Evolutionary conservation across 108 stramenopile species (phyloP), one percentile per base, ranked within the genome.

Genomic region (Aurantiochytrium sp.): DNA sequence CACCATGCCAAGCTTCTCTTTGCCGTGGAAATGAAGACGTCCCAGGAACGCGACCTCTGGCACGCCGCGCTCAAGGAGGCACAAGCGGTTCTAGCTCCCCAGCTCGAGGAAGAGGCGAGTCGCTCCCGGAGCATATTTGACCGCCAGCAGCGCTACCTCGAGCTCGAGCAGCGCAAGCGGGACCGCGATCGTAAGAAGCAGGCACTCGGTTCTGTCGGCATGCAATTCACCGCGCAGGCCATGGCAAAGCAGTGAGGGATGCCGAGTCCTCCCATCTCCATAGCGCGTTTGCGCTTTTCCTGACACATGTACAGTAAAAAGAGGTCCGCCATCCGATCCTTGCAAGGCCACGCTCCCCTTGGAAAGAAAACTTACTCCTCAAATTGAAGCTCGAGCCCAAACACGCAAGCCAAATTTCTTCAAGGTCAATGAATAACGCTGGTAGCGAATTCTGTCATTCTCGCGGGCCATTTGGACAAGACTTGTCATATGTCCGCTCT

Each of bases 121-220:
- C 42, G 45, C 39, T 48, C 39, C 24, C 73, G 73, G 45, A 48
- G 73, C 17, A 48, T 81, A 12, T 48, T 81, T 24, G 39, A 81
- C 73, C 39, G 73, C n/a, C 73, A 81, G 45, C 73, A 81, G 73
- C 73, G 73, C 6, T 81, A 81, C 32, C 45, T 81, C 24, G 73
- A 81, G 73, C 39, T 81, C 0, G 73, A 81, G 45, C 39, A 81
- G 45, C 73, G 73, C 12, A 81, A 81, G 4, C 39, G 45, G 12
- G 73, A 81, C 10, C 73, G 73, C 45, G 73, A 81, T 3, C 73
- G 45, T 17, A 81, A 81, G 39, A 81, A 81, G 24, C 42, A 41
- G 45, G 73, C 39, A 12, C 73, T 81, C 39, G 73, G 73, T 17
- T 41, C 39, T 48, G 73, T 81, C 2, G 73, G 73, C 17, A 81